Evolutionary conservation across 768 basidiomycete genomes (phyloP).

Genomic region (Mrakia frigida): DNA sequence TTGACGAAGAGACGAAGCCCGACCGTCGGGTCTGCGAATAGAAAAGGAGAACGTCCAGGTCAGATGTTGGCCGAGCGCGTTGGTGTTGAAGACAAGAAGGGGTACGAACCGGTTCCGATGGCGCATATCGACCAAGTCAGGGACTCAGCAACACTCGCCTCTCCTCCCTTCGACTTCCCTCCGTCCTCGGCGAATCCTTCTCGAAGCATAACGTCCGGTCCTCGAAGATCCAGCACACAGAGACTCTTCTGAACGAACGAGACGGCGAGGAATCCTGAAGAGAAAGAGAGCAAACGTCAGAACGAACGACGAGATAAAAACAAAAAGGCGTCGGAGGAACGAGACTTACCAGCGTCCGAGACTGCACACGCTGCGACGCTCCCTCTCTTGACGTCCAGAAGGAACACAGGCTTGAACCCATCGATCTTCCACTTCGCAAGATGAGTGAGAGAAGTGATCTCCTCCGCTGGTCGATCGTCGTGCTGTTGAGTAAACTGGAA

Average conservation of each 20-base stretch:
- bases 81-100: neutral
- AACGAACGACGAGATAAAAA: neutral
- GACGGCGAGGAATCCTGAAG: slow-evolving; percentile 68
- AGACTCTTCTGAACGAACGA: slow-evolving; percentile 60
- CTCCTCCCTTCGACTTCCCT: slow-evolving; percentile 35
- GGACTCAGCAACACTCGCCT: slow-evolving; percentile 40
- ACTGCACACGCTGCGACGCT: slow-evolving; percentile 56
- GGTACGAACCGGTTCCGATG: slow-evolving; percentile 52
- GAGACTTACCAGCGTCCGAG: slow-evolving; percentile 63
- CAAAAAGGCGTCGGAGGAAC: neutral
- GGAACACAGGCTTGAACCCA: slow-evolving; percentile 59
- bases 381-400: slow-evolving; percentile 53
- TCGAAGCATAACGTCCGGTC: slow-evolving; percentile 61
- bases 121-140: slow-evolving; percentile 65
- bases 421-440: slow-evolving; percentile 46
- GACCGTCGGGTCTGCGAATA: slow-evolving; percentile 47
- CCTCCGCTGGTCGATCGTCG: slow-evolving; percentile 45
- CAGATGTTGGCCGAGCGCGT: too few species aligned
- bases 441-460: slow-evolving; percentile 56
- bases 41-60: slow-evolving; percentile 35
- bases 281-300: neutral
- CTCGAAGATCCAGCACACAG: slow-evolving; percentile 66
- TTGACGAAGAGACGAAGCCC: slow-evolving; percentile 58
- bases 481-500: slow-evolving; percentile 42
- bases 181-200: slow-evolving; percentile 45